Base-by-base conservation (phyloP, 768 basidiomycete species). In the Podaxis sp. region DNA sequence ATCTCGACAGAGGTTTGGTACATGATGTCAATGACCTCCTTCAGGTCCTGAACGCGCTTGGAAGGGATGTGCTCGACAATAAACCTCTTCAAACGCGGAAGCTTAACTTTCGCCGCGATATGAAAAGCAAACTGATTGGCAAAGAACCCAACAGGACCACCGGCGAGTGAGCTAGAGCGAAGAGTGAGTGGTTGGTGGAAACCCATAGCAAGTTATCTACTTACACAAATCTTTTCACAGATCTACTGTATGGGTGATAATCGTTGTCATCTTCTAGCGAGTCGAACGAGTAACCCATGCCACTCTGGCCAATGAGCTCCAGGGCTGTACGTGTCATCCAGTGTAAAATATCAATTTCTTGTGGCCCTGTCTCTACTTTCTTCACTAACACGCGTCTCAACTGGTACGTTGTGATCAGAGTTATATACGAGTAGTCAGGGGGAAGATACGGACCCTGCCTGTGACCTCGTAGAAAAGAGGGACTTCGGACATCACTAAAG, bases 11-110 rank as follows among this genome's bases (percentile, higher is more conserved):
- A 74, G 4, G 71, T 71, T 19, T 66, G 57, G 8, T 75, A 65
- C 73, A 81, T 75, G 12, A 69, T 67, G 33, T 74, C 72, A 1
- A 75, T 64, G 25, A 77, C 69, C 40, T 72, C 70, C 52, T 73
- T 65, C 11, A 79, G 57, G 0, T 59, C 55, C 33, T 72, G 68
- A 7, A 79, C 57, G 4, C 64, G 38, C 22, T 64, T 65, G 36
- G 66, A 70, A 4, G 79, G 80, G 1, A 78, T 57, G 13, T 67
- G 50, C 43, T 74, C 65, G 0, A 78, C 68, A 1, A 79, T n/a
- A 41, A 68, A 68, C 13, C 75, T 67, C 17, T 73, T 69, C 43
- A 80, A 63, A 22, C 61, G 55, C 0, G 72, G 66, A 2, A 71
- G 54, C 1, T 70, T 70, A 25, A 74, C 36, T 54, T 64, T 70